These are phyloP conservation scores for Erysimum cheiri DNA, from an alignment of 441 rosid species.

Conservation along the genomic window DNA sequence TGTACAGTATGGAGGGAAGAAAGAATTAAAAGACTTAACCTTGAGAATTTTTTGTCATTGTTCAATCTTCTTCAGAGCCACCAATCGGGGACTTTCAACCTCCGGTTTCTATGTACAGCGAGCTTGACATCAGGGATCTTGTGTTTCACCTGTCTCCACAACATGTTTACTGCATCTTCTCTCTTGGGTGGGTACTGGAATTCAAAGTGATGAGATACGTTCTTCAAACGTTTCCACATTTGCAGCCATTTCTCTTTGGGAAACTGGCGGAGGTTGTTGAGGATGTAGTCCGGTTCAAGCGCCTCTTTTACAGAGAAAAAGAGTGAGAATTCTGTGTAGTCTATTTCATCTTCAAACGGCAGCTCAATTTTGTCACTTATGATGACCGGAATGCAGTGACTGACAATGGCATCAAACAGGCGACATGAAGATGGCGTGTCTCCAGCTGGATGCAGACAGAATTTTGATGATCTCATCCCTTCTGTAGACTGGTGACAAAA, in stretches of 20 bases:
- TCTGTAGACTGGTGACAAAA: conserved; percentile 63
- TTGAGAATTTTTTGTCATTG: background rate
- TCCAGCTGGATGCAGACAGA: conserved; percentile 93
- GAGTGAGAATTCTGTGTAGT: conserved; percentile 75
- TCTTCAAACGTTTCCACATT: conserved; percentile 84
- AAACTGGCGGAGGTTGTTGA: conserved; percentile 67
- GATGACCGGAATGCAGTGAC: conserved; percentile 92
- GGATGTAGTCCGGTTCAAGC: conserved; percentile 70
- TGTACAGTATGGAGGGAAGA: conserved; percentile 32
- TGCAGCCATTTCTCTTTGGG: conserved; percentile 75
- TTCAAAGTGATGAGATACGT: conserved; percentile 77
- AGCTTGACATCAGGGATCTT: conserved; percentile 74
- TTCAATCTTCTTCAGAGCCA: conserved; percentile 58
- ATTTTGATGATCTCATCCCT: conserved; percentile 93
- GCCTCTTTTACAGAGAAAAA: conserved; percentile 85
- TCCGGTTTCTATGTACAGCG: conserved; percentile 72
- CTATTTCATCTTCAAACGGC: conserved; percentile 89
- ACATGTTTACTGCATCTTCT: conserved; percentile 83
- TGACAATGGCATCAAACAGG: conserved; percentile 89
- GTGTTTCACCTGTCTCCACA: conserved; percentile 91
- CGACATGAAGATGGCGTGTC: conserved; percentile 98
- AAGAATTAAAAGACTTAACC: conserved; percentile 30
- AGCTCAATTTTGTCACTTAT: conserved; percentile 89
- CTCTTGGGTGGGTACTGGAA: conserved; percentile 82
- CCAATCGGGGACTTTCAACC: conserved; percentile 93